These are phyloP conservation scores for Nevesoporus exiguus DNA, from an alignment of 768 basidiomycete genomes.

Conservation along the genomic window DNA sequence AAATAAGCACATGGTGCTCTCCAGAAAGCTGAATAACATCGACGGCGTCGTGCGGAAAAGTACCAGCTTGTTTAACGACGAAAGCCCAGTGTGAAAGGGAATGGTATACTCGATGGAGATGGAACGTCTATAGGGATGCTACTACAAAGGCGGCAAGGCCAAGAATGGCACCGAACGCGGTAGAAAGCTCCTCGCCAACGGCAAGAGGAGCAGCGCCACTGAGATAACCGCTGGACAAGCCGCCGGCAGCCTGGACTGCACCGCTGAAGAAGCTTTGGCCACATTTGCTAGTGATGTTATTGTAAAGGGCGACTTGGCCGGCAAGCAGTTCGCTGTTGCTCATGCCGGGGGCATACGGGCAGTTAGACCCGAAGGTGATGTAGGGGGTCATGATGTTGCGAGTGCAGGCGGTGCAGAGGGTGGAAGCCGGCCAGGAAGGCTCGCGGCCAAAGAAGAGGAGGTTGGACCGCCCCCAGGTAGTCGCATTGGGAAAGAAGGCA, in stretches of 20 bases:
- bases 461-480: slow-evolving; percentile 54
- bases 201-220: slow-evolving; percentile 29
- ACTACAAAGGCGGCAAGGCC: slow-evolving; percentile 34
- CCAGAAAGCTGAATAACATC: slow-evolving; percentile 12
- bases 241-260: slow-evolving; percentile 67
- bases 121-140: slow-evolving; percentile 25
- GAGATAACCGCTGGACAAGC: slow-evolving; percentile 39
- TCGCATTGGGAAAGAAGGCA: slow-evolving; percentile 47
- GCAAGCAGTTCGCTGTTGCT: slow-evolving; percentile 57
- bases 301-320: slow-evolving; percentile 66
- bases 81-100: slow-evolving; percentile 10
- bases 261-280: slow-evolving; percentile 67
- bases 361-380: slow-evolving; percentile 66
- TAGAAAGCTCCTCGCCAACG: slow-evolving; percentile 24
- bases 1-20: slow-evolving; percentile 5
- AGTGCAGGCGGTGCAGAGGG: slow-evolving; percentile 81
- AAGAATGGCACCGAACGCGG: slow-evolving; percentile 30
- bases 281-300: slow-evolving; percentile 58
- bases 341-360: slow-evolving; percentile 77
- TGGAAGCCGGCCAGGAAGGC: slow-evolving; percentile 41
- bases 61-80: slow-evolving; percentile 21
- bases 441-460: slow-evolving; percentile 79
- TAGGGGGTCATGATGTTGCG: slow-evolving; percentile 72
- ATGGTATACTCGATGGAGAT: slow-evolving; percentile 15
- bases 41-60: slow-evolving; percentile 14